Base-by-base conservation (phyloP, 345 rosid genomes). In the Arabis hirsuta region DNA sequence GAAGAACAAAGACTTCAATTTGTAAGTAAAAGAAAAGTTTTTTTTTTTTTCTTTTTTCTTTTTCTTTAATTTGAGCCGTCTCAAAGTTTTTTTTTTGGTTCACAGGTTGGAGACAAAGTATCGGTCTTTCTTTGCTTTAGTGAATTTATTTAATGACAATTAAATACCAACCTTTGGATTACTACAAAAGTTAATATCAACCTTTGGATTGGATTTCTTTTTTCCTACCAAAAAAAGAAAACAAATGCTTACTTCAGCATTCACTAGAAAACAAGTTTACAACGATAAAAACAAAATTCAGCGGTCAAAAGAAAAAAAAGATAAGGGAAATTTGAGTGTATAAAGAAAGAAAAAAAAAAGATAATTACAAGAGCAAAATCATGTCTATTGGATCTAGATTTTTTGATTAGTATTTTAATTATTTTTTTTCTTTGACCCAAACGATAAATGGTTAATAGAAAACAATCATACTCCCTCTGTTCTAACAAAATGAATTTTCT, bases 91-190 rank as follows among this genome's bases (percentile, higher is more conserved):
- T 20, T 29, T 20, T 29, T 22, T 58, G 16, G 59, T 55, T 24
- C 12, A 39, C 45, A 41, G 20, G 12, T 3, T 48, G 45, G 6
- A 45, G 24, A 20, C 29, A 32, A 31, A 32, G 45, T 14, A 16
- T 46, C 24, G 26, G 6, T 48, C 12, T 7, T 62, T 10, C 2
- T 44, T 44, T 48, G 56, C 56, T 64, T 46, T 63, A 16, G 44
- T 7, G 42, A 32, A 48, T 47, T 50, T 20, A 48, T 47, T 47
- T 34, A 34, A 48, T 19, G 54, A 39, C 54, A 62, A 29, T 22
- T 22, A 22, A 22, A 20, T 65, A 36, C 51, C 48, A 65, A 12
- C 70, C 70, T 57, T 65, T 38, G 36, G 58, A 50, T 36, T 65
- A 22, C 24, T 22, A 22, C 24, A 22, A 22, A 22, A 22, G 24